Evolutionary conservation across 306 rosid species (phyloP).

Genomic region (Cucurbita argyrosperma): DNA sequence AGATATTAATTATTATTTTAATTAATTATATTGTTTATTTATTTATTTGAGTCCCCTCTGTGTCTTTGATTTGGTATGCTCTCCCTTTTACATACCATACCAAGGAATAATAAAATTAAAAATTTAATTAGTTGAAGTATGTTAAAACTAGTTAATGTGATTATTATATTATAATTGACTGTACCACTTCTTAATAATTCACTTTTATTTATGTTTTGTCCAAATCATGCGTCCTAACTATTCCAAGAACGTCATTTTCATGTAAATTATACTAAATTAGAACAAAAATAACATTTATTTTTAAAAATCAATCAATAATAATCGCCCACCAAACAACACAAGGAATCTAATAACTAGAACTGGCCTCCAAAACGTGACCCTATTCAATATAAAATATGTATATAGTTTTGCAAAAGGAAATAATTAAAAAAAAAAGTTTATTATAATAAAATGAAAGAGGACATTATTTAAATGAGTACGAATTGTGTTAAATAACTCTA

Average conservation of each 20-base stretch:
- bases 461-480: too few species aligned
- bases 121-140: too few species aligned
- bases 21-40: too few species aligned
- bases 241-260: background rate
- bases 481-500: too few species aligned
- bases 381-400: background rate
- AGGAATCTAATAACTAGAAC: background rate
- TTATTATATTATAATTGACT: background rate
- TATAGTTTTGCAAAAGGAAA: background rate
- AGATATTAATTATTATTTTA: too few species aligned
- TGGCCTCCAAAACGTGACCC: background rate
- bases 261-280: background rate
- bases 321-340: background rate
- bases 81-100: too few species aligned
- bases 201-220: background rate
- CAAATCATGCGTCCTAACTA: background rate
- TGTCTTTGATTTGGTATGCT: too few species aligned
- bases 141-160: too few species aligned
- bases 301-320: background rate
- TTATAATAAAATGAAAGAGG: background rate
- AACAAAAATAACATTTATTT: background rate
- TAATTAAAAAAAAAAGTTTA: background rate
- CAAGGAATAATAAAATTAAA: too few species aligned
- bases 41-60: too few species aligned
- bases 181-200: background rate